Evolutionary conservation across 805 yeast genomes (phyloP), one percentile per base, ranked within the genome.

Genomic region (Yamadazyma endophytica): DNA sequence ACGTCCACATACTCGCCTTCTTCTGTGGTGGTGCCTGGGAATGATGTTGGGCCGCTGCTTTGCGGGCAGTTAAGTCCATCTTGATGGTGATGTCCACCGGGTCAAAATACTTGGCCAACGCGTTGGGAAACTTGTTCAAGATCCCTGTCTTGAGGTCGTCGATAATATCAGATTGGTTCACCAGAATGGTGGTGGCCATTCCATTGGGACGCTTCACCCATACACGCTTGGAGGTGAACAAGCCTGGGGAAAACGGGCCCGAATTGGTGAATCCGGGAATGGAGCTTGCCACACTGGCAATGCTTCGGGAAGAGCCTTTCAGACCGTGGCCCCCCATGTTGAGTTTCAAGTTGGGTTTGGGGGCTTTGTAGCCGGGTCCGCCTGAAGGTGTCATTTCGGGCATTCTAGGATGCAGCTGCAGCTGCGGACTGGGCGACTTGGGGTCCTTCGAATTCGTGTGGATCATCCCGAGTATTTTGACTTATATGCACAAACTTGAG

Each of bases 101-200:
- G 59, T 87, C 87, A 48, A 68, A 72, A 27, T 62, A 51, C 38
- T 73, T 52, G 3, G 78, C 83, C 34, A 82, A 49, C 2, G 85
- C 70, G 37, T 82, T 77, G 33, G 94, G 83, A 52, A 73, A 82
- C 44, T 80, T 83, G 26, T 59, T 60, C 21, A 79, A 55, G 1
- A 89, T 69, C 37, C 76, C 69, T 8, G 69, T 60, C 48, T 89
- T 89, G 45, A 89, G 62, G 54, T 90, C 96, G 54, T 89, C 97
- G 4, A 89, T 71, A 1, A 88, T 69, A 49, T 84, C 90, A 13
- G 55, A 50, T 18, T 75, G 75, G 12, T 66, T 64, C 13, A 84
- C 81, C 36, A 66, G 51, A 5, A 89, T 57, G 1, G 94, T 74
- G 0, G 96, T 85, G 3, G 97, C 83, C 12, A 67, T 68, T 2